Evolutionary conservation across 768 basidiomycete species (phyloP).

Genomic region (Lactarius indigo): DNA sequence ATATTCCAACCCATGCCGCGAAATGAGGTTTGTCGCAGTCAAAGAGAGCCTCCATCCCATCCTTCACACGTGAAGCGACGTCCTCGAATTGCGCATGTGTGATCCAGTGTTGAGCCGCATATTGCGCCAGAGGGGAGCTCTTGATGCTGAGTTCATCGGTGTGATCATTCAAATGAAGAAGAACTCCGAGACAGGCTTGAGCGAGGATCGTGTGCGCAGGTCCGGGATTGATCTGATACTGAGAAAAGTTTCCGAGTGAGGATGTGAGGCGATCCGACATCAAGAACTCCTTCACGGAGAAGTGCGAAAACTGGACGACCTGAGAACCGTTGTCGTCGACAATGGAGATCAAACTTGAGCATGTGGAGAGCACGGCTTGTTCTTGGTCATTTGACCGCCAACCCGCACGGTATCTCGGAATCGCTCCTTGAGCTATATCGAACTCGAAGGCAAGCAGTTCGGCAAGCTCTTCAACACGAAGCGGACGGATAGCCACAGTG

Average conservation of each 20-base stretch:
- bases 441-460: not conserved
- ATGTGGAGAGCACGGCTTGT: not conserved
- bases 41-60: not conserved
- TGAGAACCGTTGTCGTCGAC: not conserved
- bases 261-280: not conserved
- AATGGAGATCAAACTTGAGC: not conserved
- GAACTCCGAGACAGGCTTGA: not conserved
- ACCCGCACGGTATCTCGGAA: not conserved
- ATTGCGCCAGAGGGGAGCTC: not conserved
- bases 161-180: not conserved
- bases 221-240: not conserved
- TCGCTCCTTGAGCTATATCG: not conserved
- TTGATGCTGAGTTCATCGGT: not conserved
- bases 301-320: not conserved
- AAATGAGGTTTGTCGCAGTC: not conserved
- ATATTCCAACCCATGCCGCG: not conserved
- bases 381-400: not conserved
- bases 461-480: not conserved
- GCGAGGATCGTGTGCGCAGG: not conserved
- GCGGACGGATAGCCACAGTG: not conserved
- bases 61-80: not conserved
- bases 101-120: not conserved
- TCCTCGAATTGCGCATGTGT: not conserved
- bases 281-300: not conserved
- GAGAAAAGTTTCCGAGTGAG: not conserved